A percentile compares a stretch with the other conserved stretches of the same genome.
Evolutionary conservation across 805 yeast genomes (phyloP).

Genomic region (Yarrowia yakushimensis): DNA sequence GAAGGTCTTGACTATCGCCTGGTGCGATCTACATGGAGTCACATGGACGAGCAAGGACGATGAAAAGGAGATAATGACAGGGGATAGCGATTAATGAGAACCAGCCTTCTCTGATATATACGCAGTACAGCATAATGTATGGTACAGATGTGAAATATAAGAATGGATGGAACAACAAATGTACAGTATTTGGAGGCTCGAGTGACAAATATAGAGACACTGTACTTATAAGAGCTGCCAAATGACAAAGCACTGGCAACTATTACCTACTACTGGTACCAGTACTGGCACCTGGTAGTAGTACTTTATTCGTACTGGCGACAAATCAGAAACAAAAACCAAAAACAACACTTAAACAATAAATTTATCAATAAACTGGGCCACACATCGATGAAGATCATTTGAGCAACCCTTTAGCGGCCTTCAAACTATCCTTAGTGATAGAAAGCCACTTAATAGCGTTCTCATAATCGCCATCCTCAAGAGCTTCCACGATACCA

Average conservation of each 20-base stretch:
- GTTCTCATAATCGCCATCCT: slow-evolving; percentile 43
- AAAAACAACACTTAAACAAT: background rate
- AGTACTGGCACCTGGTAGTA: too few relatives aligned
- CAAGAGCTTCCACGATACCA: slow-evolving; percentile 52
- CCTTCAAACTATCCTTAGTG: slow-evolving; percentile 27
- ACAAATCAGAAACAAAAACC: too few relatives aligned
- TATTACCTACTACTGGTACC: too few relatives aligned
- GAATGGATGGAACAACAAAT: too few relatives aligned
- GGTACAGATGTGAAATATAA: too few relatives aligned
- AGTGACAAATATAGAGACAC: too few relatives aligned
- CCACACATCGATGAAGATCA: background rate
- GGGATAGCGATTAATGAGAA: background rate
- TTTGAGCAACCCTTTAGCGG: background rate
- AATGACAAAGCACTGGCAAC: too few relatives aligned
- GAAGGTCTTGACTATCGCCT: slow-evolving; percentile 11
- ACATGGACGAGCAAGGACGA: slow-evolving; percentile 15
- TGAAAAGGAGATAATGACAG: background rate
- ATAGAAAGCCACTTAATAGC: slow-evolving; percentile 44
- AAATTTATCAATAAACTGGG: background rate
- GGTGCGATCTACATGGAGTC: slow-evolving; percentile 19
- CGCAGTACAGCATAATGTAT: too few relatives aligned
- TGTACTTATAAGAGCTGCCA: too few relatives aligned
- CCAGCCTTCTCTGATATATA: background rate
- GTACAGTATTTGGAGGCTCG: too few relatives aligned
- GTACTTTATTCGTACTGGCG: too few relatives aligned